phyloP scores from a whole-genome alignment of 1,284 basidiomycete species.

The Austropuccinia psidii region DNA sequence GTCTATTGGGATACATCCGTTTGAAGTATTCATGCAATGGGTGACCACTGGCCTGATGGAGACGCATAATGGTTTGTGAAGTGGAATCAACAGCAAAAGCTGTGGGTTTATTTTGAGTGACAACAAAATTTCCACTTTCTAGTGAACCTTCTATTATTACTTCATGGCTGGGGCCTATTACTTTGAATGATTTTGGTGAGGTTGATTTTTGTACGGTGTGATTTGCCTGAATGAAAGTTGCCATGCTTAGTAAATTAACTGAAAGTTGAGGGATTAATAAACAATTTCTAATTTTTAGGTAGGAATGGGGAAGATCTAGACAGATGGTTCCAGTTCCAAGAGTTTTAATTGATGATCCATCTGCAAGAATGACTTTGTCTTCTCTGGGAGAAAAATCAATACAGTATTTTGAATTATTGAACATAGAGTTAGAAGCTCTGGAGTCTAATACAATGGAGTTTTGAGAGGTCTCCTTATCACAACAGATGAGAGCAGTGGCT shows the following conservation, averaged over 20 bases:
- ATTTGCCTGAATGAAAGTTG: not conserved
- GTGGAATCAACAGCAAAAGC: not conserved
- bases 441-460: too few relatives aligned
- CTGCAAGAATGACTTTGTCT: not conserved
- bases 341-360: not conserved
- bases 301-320: not conserved
- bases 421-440: slow-evolving; percentile 12
- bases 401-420: not conserved
- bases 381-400: not conserved
- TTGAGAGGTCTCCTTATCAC: too few relatives aligned
- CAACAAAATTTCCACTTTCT: not conserved
- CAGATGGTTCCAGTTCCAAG: not conserved
- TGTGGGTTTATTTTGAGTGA: too few relatives aligned
- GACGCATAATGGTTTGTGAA: not conserved
- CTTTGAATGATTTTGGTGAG: not conserved
- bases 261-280: not conserved
- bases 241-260: not conserved
- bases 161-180: not conserved
- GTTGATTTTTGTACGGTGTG: too few relatives aligned
- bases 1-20: slow-evolving; percentile 2
- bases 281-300: not conserved
- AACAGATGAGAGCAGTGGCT: too few relatives aligned
- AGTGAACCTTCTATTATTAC: not conserved
- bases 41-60: not conserved
- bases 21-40: not conserved